Conservation (phyloP, 306 rosid species). For the Vigna reflexopilosa region DNA sequence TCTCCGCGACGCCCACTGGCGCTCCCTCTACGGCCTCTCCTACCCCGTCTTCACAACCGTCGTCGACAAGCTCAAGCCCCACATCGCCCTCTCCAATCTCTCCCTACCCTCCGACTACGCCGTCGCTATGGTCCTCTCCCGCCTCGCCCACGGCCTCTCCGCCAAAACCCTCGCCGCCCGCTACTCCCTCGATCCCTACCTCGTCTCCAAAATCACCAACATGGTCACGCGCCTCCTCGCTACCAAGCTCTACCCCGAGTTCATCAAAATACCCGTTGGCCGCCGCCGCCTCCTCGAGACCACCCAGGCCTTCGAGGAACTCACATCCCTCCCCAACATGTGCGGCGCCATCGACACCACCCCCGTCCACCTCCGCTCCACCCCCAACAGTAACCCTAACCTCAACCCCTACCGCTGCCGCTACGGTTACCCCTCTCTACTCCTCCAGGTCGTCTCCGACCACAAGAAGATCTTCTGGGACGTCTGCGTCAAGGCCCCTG, state of each 20-base stretch:
- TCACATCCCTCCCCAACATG: conserved; percentile 89
- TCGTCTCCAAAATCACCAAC: conserved; percentile 90
- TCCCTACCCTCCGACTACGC: conserved; percentile 91
- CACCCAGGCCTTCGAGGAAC: conserved; percentile 82
- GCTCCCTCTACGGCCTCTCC: conserved; percentile 88
- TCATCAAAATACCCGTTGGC: conserved; percentile 82
- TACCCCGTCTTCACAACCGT: conserved; percentile 89
- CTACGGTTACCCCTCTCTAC: conserved; percentile 70
- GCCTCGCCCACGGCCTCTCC: conserved; percentile 85
- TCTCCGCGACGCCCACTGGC: conserved; percentile 93
- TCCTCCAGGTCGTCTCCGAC: conserved; percentile 88
- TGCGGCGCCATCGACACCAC: conserved; percentile 88
- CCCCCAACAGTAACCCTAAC: conserved; percentile 28
- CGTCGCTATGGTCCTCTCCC: conserved; percentile 94
- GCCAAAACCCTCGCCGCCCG: conserved; percentile 73
- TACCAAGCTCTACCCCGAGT: conserved; percentile 87
- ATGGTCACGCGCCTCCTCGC: conserved; percentile 94
- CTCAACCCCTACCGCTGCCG: conserved; percentile 60
- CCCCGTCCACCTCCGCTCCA: conserved; percentile 56
- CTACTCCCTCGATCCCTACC: conserved; percentile 93
- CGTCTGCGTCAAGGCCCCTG: conserved; percentile 87
- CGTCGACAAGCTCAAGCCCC: conserved; percentile 90
- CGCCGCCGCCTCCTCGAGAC: conserved; percentile 77
- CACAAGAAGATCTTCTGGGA: conserved; percentile 95
- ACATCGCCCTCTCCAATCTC: conserved; percentile 82